A percentile compares a stretch with the other conserved stretches of the same genome.
phyloP scores from a whole-genome alignment of 345 rosid genomes.

The Eucalyptus urophylla region DNA sequence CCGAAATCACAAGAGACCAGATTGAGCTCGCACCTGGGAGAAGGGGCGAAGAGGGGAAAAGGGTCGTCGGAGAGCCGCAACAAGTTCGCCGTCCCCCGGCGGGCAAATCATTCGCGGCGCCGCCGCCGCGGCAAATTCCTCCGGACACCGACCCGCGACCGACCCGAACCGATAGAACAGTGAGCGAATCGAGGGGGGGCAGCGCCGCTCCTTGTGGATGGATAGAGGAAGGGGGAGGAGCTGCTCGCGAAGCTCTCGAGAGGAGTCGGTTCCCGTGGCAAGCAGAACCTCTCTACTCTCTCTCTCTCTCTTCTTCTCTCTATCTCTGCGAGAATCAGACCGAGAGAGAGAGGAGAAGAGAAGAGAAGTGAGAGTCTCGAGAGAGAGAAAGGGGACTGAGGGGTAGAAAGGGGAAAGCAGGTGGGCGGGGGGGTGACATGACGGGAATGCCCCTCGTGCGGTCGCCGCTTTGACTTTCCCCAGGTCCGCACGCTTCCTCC shows the following conservation, averaged over 20 bases:
- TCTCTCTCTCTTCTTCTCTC: not conserved
- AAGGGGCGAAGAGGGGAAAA: not conserved
- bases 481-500: not conserved
- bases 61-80: not conserved
- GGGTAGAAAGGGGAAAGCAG: not conserved
- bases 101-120: not conserved
- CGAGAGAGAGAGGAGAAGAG: not conserved
- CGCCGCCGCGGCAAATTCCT: not conserved
- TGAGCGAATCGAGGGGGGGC: not conserved
- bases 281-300: not conserved
- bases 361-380: not conserved
- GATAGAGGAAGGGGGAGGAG: not conserved
- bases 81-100: not conserved
- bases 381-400: not conserved
- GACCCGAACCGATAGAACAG: not conserved
- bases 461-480: not conserved
- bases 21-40: not conserved
- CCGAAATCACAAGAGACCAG: not conserved
- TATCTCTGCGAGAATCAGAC: not conserved
- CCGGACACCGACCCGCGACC: not conserved
- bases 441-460: not conserved
- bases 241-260: not conserved
- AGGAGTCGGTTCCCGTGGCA: not conserved
- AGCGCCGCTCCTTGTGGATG: not conserved
- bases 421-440: not conserved